Percentiles rank a stretch among this genome's conserved stretches.
Conservation (phyloP, 2,329 filamentous ascomycete genomes). For the Cordyceps cateniannulata region DNA sequence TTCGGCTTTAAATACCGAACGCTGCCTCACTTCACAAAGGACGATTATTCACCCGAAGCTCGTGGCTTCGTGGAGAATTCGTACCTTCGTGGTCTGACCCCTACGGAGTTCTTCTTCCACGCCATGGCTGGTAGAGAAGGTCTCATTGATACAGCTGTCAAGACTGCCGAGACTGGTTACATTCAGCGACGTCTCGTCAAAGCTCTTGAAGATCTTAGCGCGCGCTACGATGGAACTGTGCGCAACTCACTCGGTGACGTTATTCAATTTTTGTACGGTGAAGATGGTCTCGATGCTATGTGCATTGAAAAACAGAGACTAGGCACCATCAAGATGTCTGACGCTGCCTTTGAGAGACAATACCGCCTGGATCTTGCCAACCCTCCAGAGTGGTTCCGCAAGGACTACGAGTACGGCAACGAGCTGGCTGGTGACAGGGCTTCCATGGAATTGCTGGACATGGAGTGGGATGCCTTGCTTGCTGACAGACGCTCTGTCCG, state of each 20-base stretch:
- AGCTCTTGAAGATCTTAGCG: conserved; percentile 94
- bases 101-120: conserved; percentile 98
- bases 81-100: conserved; percentile 90
- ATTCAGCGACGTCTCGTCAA: conserved; percentile 98
- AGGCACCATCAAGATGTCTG: conserved; percentile 76
- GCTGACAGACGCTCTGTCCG: conserved; percentile 73
- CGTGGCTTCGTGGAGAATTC: conserved; percentile 99
- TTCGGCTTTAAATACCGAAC: conserved; percentile 99
- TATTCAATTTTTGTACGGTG: conserved; percentile 94
- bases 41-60: conserved; percentile 95
- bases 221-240: conserved; percentile 95
- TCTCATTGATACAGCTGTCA: conserved; percentile 98
- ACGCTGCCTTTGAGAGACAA: conserved; percentile 68
- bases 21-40: conserved; percentile 96
- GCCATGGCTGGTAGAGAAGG: conserved; percentile 99
- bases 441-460: conserved; percentile 78
- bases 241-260: conserved; percentile 95
- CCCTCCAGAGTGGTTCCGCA: conserved; percentile 54
- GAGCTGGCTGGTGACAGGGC: conserved; percentile 84
- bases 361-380: conserved; percentile 72
- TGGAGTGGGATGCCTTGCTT: conserved; percentile 75
- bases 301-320: conserved; percentile 90
- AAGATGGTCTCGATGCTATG: conserved; percentile 91
- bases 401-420: conserved; percentile 65
- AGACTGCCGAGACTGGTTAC: conserved; percentile 98